Base-by-base conservation (phyloP, 1,139 yeast genomes). In the Oligophagozyma castellii region DNA sequence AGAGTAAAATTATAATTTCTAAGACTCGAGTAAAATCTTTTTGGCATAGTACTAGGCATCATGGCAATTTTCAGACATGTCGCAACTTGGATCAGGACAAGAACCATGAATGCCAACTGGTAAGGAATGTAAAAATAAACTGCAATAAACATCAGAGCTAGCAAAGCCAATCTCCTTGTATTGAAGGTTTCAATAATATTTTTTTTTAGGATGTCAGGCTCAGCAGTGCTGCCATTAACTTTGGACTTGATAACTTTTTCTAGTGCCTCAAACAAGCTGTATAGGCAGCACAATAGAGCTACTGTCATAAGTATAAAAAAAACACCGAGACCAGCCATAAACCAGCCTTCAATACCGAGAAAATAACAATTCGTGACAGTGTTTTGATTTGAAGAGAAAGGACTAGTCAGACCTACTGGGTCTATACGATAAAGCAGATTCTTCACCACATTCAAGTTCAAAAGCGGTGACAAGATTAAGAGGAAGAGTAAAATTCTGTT, bases 51-150 rank as follows among this genome's bases (percentile, higher is more conserved):
- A 7, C 29, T 26, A 14, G 31, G 24, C 12, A 30, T 21, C 7
- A 29, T 18, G 6, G 38, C 29, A 13, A 38, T 29, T 31, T 55
- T 56, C 10, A 76, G 37, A 15, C 67, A 61, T 16, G 67, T 67
- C 16, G 59, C 47, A 4, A 54, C 43, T 46, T 76, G 86, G 1
- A 72, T 60, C 13, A 72, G 16, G 33, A 71, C 60, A 27, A 76
- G 63, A 5, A 78, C 61, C 10, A 73, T 55, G 44, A 65, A 80
- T 0, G 80, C 84, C 45, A 81, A 65, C 48, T 83, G 94, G 45
- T 74, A 83, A 1, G 95, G 95, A 15, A 80, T 57, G 45, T 73
- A 74, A 22, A 73, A 52, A 16, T 75, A 58, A 4, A 78, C 77
- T 14, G 60, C 45, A 0, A 52, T 33, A 10, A 63, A 32, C 16